Evolutionary conservation across 225 moss, liverwort and hornwort genomes (phyloP).

Genomic region (Pleurozium schreberi): DNA sequence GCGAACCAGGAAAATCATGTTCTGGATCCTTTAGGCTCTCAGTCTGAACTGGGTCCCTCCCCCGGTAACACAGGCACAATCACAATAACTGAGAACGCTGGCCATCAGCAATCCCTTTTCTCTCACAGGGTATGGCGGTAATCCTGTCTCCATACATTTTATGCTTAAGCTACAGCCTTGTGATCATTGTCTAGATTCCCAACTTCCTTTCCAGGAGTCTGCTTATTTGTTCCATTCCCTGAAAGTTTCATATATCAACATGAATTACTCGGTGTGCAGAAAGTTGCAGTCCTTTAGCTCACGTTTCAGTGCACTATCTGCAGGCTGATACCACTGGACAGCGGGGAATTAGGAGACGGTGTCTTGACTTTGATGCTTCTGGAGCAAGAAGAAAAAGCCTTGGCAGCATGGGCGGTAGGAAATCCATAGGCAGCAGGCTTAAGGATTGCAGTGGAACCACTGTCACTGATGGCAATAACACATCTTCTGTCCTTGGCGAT

Average conservation of each 20-base stretch:
- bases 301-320: background rate
- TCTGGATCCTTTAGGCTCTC: constrained; percentile 17
- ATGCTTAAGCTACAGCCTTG: background rate
- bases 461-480: constrained; percentile 12
- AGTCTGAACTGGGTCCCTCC: constrained; percentile 10
- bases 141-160: background rate
- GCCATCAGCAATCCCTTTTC: constrained; percentile 11
- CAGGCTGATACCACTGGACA: constrained; percentile 54
- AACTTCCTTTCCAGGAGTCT: background rate
- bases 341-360: constrained; percentile 70
- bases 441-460: constrained; percentile 44
- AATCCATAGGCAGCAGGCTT: constrained; percentile 35
- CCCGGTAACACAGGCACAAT: background rate
- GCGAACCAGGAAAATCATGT: constrained; percentile 13
- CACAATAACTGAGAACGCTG: background rate
- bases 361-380: constrained; percentile 85
- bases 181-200: background rate
- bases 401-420: constrained; percentile 56
- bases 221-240: background rate
- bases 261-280: background rate
- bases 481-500: constrained; percentile 35
- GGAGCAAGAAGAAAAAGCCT: constrained; percentile 78
- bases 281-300: background rate
- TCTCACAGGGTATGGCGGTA: constrained; percentile 16
- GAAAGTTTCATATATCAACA: background rate